Base-by-base conservation (phyloP, 2,329 filamentous ascomycete genomes). In the Apiospora koreana region DNA sequence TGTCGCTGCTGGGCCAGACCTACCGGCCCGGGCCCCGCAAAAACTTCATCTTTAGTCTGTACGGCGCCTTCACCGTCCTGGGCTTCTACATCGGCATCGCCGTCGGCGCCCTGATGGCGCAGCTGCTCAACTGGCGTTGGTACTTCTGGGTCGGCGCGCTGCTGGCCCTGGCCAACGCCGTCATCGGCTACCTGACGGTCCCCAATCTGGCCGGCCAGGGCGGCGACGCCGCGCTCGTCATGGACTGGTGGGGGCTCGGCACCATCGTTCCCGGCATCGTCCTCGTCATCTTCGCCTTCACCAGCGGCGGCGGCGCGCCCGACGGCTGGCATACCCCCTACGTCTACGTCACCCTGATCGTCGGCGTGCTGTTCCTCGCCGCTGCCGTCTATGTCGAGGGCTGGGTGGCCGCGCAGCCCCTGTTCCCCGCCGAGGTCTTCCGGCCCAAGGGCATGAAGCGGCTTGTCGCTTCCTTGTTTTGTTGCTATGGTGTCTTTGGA, bases 261-360 rank as follows among this genome's bases (percentile, higher is more conserved):
- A 86, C 91, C 18, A 90, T 91, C 21, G 85, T 93, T 0, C 85
- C 86, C 0, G 93, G 91, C 0, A 79, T 94, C 16, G 84, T 92
- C 1, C 84, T 96, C 35, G 84, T 94, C 73, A 91, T 94, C 0
- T 95, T 91, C 75, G 91, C 93, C 0, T 87, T 96, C 68, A 94
- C 93, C 0, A 91, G 94, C 65, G 91, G 90, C 9, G 87, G 90
- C 0, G 89, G 93, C 77, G 92, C 92, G 0, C 87, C 90, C 0
- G 78, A 89, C 2, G 88, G 91, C 1, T 95, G 93, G 92, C 83
- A 80, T n/a, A 93, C 91, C 0, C 91, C 92, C 1, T 94, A 94
- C 73, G 90, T 95, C 46, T 87, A 88, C 50, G 82, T 90, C 12
- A 88, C 89, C 0, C 87, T 95, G 65, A 81, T 90, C 3, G 48